Base-by-base conservation (phyloP, 2,329 filamentous ascomycete genomes). In the Tolypocladium amazonense region DNA sequence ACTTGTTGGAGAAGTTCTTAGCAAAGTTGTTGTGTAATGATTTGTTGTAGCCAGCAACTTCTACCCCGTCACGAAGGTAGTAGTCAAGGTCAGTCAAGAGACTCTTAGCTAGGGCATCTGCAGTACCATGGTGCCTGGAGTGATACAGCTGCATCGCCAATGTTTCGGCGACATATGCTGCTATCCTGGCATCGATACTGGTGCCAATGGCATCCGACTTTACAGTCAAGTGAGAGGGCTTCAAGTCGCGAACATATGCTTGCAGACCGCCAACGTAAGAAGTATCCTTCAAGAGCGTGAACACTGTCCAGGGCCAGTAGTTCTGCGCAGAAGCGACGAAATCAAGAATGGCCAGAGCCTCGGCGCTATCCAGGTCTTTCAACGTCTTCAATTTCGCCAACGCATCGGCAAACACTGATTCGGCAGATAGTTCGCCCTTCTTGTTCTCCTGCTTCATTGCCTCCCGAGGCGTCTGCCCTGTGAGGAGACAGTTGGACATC, bases 251-350 rank as follows among this genome's bases (percentile, higher is more conserved):
- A 39, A 94, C 81, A 70, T 90, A 94, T 4, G 81, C 79, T 23
- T 89, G 82, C 23, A 96, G 80, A 59, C 85, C 84, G 50, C 84
- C 79, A 60, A 97, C 81, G 67, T 96, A 93, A 0, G 79, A 78
- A 0, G 83, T 81, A 67, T 96, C 89, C 61, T 87, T 87, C 62
- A 88, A 85, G 41, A 96, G 77, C 45, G 88, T 86, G 60, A 90
- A 88, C 60, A 95, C 92, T 1, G 91, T 92, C 90, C 93, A 96
- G 1, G 92, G 89, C 93, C 93, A 97, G 69, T 92, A 90, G 71
- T 96, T 94, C 69, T 97, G 92, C 5, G 93, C 90, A 3, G 89
- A 86, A 2, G 90, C 86, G 43, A 97, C 85, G 71, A 97, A 97
- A 66, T 93, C 87, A 20, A 99, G 79, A 66, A 97, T 86, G 0